Evolutionary conservation across 495 filamentous ascomycete species (phyloP).

Genomic region (Penicillium bovifimosum): DNA sequence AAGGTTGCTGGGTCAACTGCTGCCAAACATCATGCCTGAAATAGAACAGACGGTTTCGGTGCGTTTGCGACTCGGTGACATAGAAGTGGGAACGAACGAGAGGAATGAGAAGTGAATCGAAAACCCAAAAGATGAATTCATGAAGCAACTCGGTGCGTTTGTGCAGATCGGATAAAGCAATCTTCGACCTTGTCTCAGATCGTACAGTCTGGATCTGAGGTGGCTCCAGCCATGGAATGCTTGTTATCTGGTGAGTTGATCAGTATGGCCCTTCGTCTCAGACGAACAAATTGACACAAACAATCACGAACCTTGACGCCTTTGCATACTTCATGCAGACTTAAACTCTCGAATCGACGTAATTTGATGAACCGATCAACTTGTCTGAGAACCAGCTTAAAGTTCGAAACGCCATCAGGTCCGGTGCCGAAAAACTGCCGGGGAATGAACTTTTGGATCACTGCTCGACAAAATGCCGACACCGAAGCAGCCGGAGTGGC

Average conservation of each 20-base stretch:
- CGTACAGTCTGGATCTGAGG: conserved; percentile 22
- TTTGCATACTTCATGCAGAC: conserved; percentile 71
- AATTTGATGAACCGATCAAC: conserved; percentile 73
- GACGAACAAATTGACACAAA: background rate
- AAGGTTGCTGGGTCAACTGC: conserved; percentile 63
- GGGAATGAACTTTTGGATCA: conserved; percentile 70
- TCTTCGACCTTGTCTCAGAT: conserved; percentile 36
- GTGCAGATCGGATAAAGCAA: conserved; percentile 61
- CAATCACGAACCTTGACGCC: conserved; percentile 59
- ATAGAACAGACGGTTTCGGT: conserved; percentile 82
- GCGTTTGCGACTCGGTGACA: conserved; percentile 80
- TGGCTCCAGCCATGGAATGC: conserved; percentile 68
- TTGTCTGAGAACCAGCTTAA: conserved; percentile 51
- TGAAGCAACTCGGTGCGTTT: conserved; percentile 76
- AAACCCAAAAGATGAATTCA: conserved; percentile 86
- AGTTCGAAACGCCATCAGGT: conserved; percentile 50
- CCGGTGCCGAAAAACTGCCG: conserved; percentile 66
- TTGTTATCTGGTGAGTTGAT: conserved; percentile 45
- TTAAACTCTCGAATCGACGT: conserved; percentile 74
- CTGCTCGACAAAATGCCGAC: conserved; percentile 83
- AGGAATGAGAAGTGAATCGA: conserved; percentile 87
- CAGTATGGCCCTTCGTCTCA: conserved; percentile 4
- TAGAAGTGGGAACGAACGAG: conserved; percentile 85
- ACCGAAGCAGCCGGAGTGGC: conserved; percentile 65
- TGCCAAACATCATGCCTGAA: conserved; percentile 94